phyloP scores from a whole-genome alignment of 441 rosid genomes.

The Gossypium lobatum region DNA sequence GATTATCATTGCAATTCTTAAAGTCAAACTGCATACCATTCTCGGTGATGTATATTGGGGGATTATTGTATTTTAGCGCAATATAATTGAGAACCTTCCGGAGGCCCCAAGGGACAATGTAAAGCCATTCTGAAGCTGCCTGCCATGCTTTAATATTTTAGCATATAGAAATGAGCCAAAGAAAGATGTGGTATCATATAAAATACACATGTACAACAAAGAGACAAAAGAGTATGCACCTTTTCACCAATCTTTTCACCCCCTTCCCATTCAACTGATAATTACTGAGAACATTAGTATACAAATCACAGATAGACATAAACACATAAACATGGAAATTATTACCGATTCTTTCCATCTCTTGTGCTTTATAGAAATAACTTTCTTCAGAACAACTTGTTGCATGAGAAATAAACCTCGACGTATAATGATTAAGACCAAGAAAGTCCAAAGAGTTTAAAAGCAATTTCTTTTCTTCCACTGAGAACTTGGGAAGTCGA shows the following conservation, averaged over 20 bases:
- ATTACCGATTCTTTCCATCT: conserved; percentile 44
- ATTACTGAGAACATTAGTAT: conserved; percentile 11
- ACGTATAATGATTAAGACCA: conserved; percentile 62
- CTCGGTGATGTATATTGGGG: conserved; percentile 49
- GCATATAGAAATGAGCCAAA: conserved; percentile 2
- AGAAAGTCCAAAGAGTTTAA: conserved; percentile 45
- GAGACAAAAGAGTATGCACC: conserved; percentile 22
- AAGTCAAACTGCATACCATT: conserved; percentile 39
- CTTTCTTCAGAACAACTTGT: conserved; percentile 25
- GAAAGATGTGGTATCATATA: neutral
- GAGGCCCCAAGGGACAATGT: conserved; percentile 65
- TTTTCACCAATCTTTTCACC: conserved; percentile 60
- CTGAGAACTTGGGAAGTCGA: conserved; percentile 48
- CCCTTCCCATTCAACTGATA: conserved; percentile 53
- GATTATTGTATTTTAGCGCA: conserved; percentile 37
- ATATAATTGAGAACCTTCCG: conserved; percentile 47
- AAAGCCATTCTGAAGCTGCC: conserved; percentile 80
- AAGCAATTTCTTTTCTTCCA: conserved; percentile 46
- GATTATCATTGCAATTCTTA: neutral
- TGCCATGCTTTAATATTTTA: conserved; percentile 26
- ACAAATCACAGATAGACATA: neutral
- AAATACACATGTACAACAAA: neutral
- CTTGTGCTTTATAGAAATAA: conserved; percentile 38
- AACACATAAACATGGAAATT: neutral
- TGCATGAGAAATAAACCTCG: conserved; percentile 49